Conservation (phyloP, 2,329 filamentous ascomycete genomes). For the Coniochaeta sp. region DNA sequence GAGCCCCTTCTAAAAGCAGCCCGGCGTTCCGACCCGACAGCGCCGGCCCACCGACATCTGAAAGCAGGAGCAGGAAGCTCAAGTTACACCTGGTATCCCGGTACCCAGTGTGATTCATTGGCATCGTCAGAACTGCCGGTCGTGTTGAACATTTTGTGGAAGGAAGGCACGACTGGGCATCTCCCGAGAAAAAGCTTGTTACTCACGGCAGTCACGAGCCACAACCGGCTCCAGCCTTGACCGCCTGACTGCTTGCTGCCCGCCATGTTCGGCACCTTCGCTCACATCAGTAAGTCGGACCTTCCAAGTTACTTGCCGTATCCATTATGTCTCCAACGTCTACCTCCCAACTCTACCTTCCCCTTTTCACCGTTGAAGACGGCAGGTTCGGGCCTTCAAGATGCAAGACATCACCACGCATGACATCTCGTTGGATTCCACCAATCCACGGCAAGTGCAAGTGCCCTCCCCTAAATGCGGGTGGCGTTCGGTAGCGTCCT, state of each 20-base stretch:
- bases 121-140: too few relatives aligned
- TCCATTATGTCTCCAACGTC: too few relatives aligned
- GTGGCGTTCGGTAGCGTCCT: constrained; percentile 1
- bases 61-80: not conserved
- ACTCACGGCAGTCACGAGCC: not conserved
- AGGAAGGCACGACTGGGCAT: not conserved
- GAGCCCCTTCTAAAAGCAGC: not conserved
- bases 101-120: not conserved
- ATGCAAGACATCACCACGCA: not conserved
- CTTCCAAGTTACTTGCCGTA: too few relatives aligned
- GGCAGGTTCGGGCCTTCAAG: too few relatives aligned
- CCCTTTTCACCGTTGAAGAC: too few relatives aligned
- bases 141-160: not conserved
- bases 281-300: constrained; percentile 32
- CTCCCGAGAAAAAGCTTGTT: not conserved
- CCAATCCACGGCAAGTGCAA: not conserved
- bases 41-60: not conserved
- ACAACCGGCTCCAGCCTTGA: not conserved
- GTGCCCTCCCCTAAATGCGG: not conserved
- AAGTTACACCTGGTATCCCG: not conserved
- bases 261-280: constrained; percentile 37
- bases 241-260: constrained; percentile 1
- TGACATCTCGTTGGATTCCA: not conserved
- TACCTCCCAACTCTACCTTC: too few relatives aligned
- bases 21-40: too few relatives aligned